These are phyloP conservation scores for Candida tibetensis DNA, from an alignment of 805 yeast species.

Conservation along the genomic window DNA sequence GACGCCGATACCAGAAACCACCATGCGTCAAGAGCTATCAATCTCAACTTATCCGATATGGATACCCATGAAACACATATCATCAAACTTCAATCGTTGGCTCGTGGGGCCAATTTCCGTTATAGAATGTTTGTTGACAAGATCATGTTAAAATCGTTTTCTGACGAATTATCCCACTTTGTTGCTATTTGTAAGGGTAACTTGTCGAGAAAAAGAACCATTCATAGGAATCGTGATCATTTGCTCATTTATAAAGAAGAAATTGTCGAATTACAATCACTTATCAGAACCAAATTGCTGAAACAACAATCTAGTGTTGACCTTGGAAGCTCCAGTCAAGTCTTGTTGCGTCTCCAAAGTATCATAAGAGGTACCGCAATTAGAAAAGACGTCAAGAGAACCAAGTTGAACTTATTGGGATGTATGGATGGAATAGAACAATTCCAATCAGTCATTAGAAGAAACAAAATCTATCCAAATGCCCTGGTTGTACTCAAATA, in stretches of 20 bases:
- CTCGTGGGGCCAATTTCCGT: conserved; percentile 67
- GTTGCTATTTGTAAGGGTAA: conserved; percentile 55
- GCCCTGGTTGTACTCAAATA: conserved; percentile 22
- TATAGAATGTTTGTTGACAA: conserved; percentile 60
- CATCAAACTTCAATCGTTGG: conserved; percentile 60
- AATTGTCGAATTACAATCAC: conserved; percentile 39
- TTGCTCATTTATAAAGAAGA: conserved; percentile 27
- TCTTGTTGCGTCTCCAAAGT: conserved; percentile 39
- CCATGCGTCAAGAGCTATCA: neutral
- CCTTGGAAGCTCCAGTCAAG: conserved; percentile 13
- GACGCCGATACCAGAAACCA: conserved; percentile 7
- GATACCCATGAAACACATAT: conserved; percentile 24
- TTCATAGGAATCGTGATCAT: conserved; percentile 35
- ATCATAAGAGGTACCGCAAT: conserved; percentile 38
- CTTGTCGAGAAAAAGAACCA: conserved; percentile 27
- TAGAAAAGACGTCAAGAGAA: conserved; percentile 20
- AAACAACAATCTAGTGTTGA: conserved; percentile 7
- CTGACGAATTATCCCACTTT: conserved; percentile 46
- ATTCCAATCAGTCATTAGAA: conserved; percentile 40
- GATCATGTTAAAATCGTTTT: conserved; percentile 58
- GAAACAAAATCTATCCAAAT: conserved; percentile 18
- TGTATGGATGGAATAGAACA: conserved; percentile 19
- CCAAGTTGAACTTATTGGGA: conserved; percentile 7
- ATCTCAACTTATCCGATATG: neutral
- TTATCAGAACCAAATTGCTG: conserved; percentile 28